Evolutionary conservation across 495 filamentous ascomycete genomes (phyloP), one percentile per base, ranked within the genome.

Genomic region (Tricharina praecox): DNA sequence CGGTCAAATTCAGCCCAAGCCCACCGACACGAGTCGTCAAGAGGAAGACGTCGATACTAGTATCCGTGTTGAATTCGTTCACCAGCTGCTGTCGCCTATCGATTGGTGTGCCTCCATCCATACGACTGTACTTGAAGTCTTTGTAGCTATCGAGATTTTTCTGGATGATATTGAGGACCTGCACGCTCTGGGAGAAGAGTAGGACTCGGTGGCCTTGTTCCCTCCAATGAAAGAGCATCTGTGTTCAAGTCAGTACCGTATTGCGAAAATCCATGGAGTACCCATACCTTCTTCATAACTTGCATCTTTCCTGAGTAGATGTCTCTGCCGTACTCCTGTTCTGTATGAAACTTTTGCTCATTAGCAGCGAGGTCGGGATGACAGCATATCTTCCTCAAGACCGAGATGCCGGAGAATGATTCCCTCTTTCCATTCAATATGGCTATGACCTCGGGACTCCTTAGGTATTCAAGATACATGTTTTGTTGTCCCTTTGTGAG

Each of bases 11-110:
- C 38, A 93, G 75, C 3, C 90, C 90, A 26, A 97, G 71, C 0
- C 90, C 90, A 25, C 90, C 90, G 23, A 95, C 92, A 59, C 85
- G 88, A 3, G 90, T 96, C 0, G 90, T 95, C 9, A 96, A 69
- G 19, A 97, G 68, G 63, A 97, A 96, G 3, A 96, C 76, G 54
- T 96, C 77, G 19, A 93, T 63, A 32, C 81, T 68, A 0, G 77
- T 75, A 47, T 81, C 70, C 10, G 71, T 78, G 59, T 97, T 96
- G 72, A 97, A 97, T 47, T 81, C 76, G 54, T 94, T 85, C 7
- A 97, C 85, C 41, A 95, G 69, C 4, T 64, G 65, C 60, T 95
- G 90, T 9, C 90, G 78, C 30, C 77, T 71, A 49, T 82, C 78
- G 56, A 95, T 84, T 1, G 76, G 71, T 2, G 90, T 96, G 35